Percentiles rank a stretch among this genome's conserved stretches.
Conservation (phyloP, 2,329 filamentous ascomycete species). For the Aspergillus sp. region DNA sequence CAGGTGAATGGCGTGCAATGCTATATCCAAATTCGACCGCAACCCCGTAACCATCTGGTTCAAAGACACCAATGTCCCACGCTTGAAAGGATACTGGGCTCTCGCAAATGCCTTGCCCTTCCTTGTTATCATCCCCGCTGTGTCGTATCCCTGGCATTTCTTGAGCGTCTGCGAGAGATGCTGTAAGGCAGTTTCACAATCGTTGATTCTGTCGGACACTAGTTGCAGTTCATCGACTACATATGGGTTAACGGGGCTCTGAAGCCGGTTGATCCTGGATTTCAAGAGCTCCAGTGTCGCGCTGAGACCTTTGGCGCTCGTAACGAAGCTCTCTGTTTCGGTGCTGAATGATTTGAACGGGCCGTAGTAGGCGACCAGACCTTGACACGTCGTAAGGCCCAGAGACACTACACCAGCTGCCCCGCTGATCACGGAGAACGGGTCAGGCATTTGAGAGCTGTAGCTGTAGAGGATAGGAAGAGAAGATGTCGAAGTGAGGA, state of each 20-base stretch:
- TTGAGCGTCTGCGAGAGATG: neutral
- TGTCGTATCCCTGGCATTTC: neutral
- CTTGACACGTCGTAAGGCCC: neutral
- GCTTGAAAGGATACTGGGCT: neutral
- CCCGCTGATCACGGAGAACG: neutral
- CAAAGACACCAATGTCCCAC: neutral
- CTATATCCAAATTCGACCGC: neutral
- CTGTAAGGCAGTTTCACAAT: neutral
- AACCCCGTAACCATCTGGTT: neutral
- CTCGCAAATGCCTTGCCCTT: neutral
- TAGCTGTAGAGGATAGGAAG: too few species aligned
- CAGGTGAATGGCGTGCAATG: neutral
- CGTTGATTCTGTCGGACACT: neutral
- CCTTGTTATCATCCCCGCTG: neutral
- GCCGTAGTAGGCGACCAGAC: neutral
- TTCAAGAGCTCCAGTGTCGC: neutral
- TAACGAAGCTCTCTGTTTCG: neutral
- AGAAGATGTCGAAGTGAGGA: too few species aligned
- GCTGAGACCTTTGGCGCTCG: neutral
- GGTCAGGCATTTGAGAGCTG: neutral
- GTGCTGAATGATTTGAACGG: neutral
- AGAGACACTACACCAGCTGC: neutral
- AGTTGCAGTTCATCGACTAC: neutral
- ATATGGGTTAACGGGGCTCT: neutral
- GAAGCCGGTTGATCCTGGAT: neutral